Conservation (phyloP, 495 filamentous ascomycete genomes). For the Daldinia childiae region DNA sequence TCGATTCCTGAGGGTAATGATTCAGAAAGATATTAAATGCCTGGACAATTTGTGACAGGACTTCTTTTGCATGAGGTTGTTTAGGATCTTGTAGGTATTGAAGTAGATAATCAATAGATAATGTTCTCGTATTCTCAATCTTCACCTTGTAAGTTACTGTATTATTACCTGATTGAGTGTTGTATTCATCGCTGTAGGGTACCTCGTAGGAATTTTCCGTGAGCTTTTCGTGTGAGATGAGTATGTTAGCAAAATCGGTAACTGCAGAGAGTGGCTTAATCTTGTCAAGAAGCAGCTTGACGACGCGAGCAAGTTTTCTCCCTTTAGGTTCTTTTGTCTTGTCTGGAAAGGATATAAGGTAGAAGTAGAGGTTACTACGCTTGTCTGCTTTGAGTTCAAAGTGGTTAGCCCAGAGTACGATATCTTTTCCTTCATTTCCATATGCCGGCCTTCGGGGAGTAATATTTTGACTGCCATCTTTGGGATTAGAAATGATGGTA, state of each 20-base stretch:
- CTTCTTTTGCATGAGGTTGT: neutral
- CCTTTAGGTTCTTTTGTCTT: neutral
- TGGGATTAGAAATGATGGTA: too few relatives aligned
- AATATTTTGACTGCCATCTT: too few relatives aligned
- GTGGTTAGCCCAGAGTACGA: constrained; percentile 6
- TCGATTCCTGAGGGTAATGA: neutral
- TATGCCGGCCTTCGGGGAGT: constrained; percentile 9
- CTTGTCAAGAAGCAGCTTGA: constrained; percentile 1
- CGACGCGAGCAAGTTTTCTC: constrained; percentile 12
- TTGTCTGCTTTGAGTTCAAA: constrained; percentile 1
- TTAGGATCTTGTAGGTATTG: neutral
- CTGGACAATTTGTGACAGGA: neutral
- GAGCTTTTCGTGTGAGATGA: neutral
- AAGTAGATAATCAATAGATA: neutral
- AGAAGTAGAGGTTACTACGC: too few relatives aligned
- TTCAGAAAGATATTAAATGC: constrained; percentile 26
- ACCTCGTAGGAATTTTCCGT: neutral
- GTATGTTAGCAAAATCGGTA: constrained; percentile 15
- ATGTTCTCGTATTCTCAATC: neutral
- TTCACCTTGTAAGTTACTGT: neutral
- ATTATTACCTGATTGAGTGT: neutral
- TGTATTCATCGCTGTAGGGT: neutral
- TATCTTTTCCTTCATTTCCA: neutral
- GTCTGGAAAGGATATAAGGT: neutral
- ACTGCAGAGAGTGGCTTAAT: neutral